These are phyloP conservation scores for Cladosporium phlei DNA, from an alignment of 2,329 filamentous ascomycete genomes.

Conservation along the genomic window DNA sequence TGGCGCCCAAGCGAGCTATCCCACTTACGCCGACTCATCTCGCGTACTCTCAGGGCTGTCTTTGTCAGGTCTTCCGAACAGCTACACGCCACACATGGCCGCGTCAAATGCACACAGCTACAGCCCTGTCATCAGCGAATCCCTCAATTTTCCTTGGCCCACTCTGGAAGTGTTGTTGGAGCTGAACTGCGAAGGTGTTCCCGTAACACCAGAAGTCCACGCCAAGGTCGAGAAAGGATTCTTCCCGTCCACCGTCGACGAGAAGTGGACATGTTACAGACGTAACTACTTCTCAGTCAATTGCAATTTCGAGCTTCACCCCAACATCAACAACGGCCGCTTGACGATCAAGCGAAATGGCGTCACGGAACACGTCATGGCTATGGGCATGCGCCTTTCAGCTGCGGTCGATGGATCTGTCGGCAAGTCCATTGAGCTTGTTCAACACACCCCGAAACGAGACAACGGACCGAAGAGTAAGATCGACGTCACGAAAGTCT, in stretches of 20 bases:
- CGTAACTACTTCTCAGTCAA: slow-evolving; percentile 87
- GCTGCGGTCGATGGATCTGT: slow-evolving; percentile 73
- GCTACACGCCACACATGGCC: slow-evolving; percentile 24
- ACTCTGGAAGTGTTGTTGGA: slow-evolving; percentile 50
- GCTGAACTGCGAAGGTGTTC: slow-evolving; percentile 56
- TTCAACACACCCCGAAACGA: slow-evolving; percentile 86
- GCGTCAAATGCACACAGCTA: slow-evolving; percentile 23
- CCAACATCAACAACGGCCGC: slow-evolving; percentile 53
- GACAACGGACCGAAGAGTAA: slow-evolving; percentile 79
- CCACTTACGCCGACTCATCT: slow-evolving; percentile 30
- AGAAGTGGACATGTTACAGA: slow-evolving; percentile 87
- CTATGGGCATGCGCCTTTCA: slow-evolving; percentile 78
- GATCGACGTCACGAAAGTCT: slow-evolving; percentile 65
- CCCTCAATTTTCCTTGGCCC: slow-evolving; percentile 42
- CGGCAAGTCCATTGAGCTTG: slow-evolving; percentile 73
- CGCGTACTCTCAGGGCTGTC: slow-evolving; percentile 24
- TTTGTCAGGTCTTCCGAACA: slow-evolving; percentile 9
- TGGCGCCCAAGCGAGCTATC: slow-evolving; percentile 24
- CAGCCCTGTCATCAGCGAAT: slow-evolving; percentile 25
- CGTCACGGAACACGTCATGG: slow-evolving; percentile 56
- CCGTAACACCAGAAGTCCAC: slow-evolving; percentile 67
- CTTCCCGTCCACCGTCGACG: slow-evolving; percentile 61
- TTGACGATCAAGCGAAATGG: slow-evolving; percentile 52
- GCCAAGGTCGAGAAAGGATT: slow-evolving; percentile 87
- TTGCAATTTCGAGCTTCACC: slow-evolving; percentile 69